Conservation (phyloP, 164 flowering plant species). For the Aristolochia fimbriata region DNA sequence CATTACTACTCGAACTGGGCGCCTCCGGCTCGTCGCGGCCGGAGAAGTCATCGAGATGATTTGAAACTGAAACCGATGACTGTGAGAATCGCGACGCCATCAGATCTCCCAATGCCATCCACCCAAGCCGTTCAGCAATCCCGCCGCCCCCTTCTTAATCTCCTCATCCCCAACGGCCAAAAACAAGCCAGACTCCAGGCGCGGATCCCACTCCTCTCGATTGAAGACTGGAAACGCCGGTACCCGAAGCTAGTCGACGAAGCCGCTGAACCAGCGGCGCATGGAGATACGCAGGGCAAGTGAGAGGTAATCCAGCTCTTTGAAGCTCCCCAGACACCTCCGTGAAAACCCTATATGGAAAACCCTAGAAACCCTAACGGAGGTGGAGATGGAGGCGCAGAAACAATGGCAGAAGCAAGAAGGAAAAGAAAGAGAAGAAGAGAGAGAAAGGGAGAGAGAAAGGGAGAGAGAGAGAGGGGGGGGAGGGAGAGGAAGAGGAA, state of each 20-base stretch:
- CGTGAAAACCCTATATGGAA: slow-evolving; percentile 15
- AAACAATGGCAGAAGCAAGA: not conserved
- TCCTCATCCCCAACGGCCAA: not conserved
- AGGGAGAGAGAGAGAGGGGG: slow-evolving; percentile 1
- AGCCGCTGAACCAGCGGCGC: slow-evolving; percentile 84
- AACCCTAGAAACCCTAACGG: slow-evolving; percentile 14
- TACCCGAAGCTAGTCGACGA: slow-evolving; percentile 44
- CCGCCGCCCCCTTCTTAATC: slow-evolving; percentile 5
- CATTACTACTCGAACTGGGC: slow-evolving; percentile 6
- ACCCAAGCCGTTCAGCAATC: slow-evolving; percentile 21
- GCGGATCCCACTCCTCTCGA: not conserved
- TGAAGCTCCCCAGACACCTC: not conserved
- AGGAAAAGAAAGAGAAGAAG: slow-evolving; percentile 10
- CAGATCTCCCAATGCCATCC: slow-evolving; percentile 97
- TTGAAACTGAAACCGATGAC: slow-evolving; percentile 47
- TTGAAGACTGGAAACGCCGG: not conserved
- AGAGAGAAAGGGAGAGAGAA: not conserved
- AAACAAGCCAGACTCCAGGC: not conserved
- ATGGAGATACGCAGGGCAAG: slow-evolving; percentile 41
- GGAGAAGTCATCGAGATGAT: slow-evolving; percentile 47
- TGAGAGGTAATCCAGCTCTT: slow-evolving; percentile 67
- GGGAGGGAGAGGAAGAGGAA: not conserved
- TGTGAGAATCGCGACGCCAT: slow-evolving; percentile 81
- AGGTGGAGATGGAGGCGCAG: not conserved
- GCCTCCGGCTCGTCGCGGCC: slow-evolving; percentile 17